Evolutionary conservation across 2,329 filamentous ascomycete species (phyloP), one percentile per base, ranked within the genome.

Genomic region (Lojkania enalia): DNA sequence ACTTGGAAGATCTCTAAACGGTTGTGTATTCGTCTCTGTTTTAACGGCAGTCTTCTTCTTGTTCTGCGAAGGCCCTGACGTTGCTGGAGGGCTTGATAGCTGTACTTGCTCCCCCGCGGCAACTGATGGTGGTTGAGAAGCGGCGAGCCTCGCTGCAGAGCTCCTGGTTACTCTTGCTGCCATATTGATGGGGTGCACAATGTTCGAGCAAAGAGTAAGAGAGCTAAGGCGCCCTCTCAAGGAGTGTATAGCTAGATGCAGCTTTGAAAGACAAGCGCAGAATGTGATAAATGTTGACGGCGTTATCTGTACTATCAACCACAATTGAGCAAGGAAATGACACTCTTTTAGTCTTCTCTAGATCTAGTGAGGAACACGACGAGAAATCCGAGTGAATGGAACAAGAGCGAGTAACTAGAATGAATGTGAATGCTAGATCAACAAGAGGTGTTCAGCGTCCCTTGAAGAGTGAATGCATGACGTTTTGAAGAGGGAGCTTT

Each of bases 11-110:
- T 19, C 5, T 38, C 49, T 50, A 13, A 18, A 6, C 13, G 6
- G 16, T 20, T 20, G 6, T 13, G 38, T 20, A 32, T 35, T 30
- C 52, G 44, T 43, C 20, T 58, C 15, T 45, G 15, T 47, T 42
- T 67, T 64, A 39, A 49, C 40, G 31, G 54, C 48, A 38, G 67
- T 67, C 33, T 54, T 54, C 44, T 63, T 63, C 31, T 61, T 54
- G 16, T 32, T 27, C 32, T 62, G 63, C 4, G 48, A 41, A 32
- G 65, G 49, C 2, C 50, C 61, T 36, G 74, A 71, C 9, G 71
- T 75, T 31, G 63, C 51, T 14, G 72, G 69, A 39, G 71, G 70
- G 49, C 72, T 76, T 21, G 73, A 74, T 3, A 74, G 55, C 46
- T 77, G 71, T 30, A 67, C 51, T 14, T 65, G 57, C 20, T 67